Percentiles rank a stretch among this genome's conserved stretches.
Evolutionary conservation across 441 rosid genomes (phyloP).

Genomic region (Pelargonium fulgidum): DNA sequence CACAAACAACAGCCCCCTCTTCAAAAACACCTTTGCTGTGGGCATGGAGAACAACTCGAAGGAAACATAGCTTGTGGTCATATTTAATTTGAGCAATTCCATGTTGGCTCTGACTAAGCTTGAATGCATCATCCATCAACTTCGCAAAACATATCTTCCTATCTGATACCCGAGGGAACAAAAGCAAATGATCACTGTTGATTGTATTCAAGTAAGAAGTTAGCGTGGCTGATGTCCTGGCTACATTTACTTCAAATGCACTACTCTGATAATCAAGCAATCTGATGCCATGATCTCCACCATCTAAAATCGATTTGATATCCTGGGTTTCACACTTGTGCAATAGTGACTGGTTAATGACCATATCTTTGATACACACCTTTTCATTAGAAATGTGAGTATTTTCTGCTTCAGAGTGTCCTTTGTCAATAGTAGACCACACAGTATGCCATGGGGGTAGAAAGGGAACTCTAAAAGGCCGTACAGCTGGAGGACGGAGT

Average conservation of each 20-base stretch:
- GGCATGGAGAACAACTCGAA: constrained; percentile 72
- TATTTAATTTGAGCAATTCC: constrained; percentile 24
- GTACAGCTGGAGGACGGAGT: constrained; percentile 42
- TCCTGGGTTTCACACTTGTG: not conserved
- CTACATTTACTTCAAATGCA: constrained; percentile 41
- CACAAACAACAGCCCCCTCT: constrained; percentile 80
- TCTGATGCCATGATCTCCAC: constrained; percentile 18
- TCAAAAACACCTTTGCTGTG: constrained; percentile 72
- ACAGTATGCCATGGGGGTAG: constrained; percentile 69
- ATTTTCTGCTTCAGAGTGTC: constrained; percentile 17
- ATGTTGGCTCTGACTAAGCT: constrained; percentile 26
- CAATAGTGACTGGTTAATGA: constrained; percentile 13
- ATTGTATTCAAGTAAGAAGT: constrained; percentile 34
- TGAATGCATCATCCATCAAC: constrained; percentile 33
- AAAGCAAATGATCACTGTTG: constrained; percentile 28
- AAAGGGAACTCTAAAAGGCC: constrained; percentile 58
- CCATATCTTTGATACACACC: constrained; percentile 12
- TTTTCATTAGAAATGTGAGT: constrained; percentile 23
- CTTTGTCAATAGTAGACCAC: constrained; percentile 26
- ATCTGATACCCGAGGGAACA: constrained; percentile 41
- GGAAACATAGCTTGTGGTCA: constrained; percentile 43
- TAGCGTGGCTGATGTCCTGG: constrained; percentile 52
- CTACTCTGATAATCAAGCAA: constrained; percentile 19
- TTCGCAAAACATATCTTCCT: constrained; percentile 24
- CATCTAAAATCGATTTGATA: not conserved